These are phyloP conservation scores for Fusarium anthophilum DNA, from an alignment of 2,329 filamentous ascomycete genomes.

Conservation along the genomic window DNA sequence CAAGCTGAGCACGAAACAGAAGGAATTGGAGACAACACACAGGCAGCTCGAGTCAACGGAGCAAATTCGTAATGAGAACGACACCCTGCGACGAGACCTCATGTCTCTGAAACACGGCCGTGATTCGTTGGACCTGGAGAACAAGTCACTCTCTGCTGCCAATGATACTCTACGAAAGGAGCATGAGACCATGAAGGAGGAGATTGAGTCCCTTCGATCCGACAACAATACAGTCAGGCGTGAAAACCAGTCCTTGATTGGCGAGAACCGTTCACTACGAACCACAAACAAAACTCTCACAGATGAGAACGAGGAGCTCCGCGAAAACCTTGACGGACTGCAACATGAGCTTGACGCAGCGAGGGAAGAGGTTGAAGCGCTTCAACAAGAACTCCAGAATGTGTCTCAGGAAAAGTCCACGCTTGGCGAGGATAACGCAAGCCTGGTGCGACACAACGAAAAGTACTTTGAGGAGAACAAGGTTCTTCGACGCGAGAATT, in stretches of 20 bases:
- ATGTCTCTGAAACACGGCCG: conserved; percentile 51
- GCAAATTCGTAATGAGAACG: conserved; percentile 51
- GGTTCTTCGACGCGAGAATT: conserved; percentile 58
- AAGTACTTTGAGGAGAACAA: conserved; percentile 65
- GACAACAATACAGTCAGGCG: conserved; percentile 54
- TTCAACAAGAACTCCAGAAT: conserved; percentile 51
- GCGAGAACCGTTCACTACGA: conserved; percentile 57
- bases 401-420: conserved; percentile 56
- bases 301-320: conserved; percentile 56
- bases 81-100: conserved; percentile 54
- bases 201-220: conserved; percentile 53
- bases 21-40: conserved; percentile 54
- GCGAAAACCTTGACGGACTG: conserved; percentile 51
- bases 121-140: conserved; percentile 52
- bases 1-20: conserved; percentile 53
- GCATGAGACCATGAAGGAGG: conserved; percentile 49
- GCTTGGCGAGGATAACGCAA: conserved; percentile 61
- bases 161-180: conserved; percentile 52
- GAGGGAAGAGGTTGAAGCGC: conserved; percentile 52
- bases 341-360: conserved; percentile 55
- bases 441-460: conserved; percentile 64
- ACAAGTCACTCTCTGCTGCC: conserved; percentile 52
- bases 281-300: conserved; percentile 52
- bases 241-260: conserved; percentile 55
- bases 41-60: conserved; percentile 54